Evolutionary conservation across 2,329 filamentous ascomycete genomes (phyloP).

Genomic region (Thelonectria rubi): DNA sequence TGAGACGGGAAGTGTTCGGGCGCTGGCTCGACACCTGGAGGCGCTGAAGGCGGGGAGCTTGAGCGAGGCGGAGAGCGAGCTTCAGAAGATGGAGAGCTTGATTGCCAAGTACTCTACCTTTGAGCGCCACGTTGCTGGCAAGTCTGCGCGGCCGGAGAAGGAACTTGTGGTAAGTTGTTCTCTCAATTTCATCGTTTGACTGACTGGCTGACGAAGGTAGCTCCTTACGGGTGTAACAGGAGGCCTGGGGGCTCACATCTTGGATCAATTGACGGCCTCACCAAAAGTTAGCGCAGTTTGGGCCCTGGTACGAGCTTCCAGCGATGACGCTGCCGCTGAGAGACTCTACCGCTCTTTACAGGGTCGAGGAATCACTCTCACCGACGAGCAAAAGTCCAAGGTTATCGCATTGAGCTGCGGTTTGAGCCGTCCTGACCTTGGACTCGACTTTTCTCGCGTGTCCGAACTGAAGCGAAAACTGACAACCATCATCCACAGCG

Average conservation of each 20-base stretch:
- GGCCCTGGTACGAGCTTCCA: slow-evolving; percentile 35
- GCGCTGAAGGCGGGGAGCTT: slow-evolving; percentile 34
- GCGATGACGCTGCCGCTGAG: slow-evolving; percentile 11
- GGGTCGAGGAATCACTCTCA: slow-evolving; percentile 23
- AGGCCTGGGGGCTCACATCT: slow-evolving; percentile 66
- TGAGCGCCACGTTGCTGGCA: slow-evolving; percentile 34
- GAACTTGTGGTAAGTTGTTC: slow-evolving; percentile 43
- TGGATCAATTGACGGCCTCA: slow-evolving; percentile 65
- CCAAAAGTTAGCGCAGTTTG: slow-evolving; percentile 64
- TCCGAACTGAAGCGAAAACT: slow-evolving; percentile 45
- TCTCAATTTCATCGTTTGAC: accelerated
- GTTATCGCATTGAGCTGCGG: slow-evolving; percentile 34
- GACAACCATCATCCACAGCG: slow-evolving; percentile 58
- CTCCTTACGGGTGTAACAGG: slow-evolving; percentile 70
- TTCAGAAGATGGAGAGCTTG: slow-evolving; percentile 46
- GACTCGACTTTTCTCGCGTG: slow-evolving; percentile 39
- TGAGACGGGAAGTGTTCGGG: slow-evolving; percentile 53
- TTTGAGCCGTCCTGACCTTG: slow-evolving; percentile 30
- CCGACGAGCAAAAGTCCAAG: slow-evolving; percentile 36
- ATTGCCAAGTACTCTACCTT: slow-evolving; percentile 52
- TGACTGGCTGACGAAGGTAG: slow-evolving; percentile 27
- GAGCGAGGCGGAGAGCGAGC: slow-evolving; percentile 34
- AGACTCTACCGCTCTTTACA: slow-evolving; percentile 28
- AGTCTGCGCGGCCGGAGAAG: slow-evolving; percentile 36
- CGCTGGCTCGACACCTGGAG: slow-evolving; percentile 35